A percentile compares a stretch with the other conserved stretches of the same genome.
These are phyloP conservation scores for Bipolaris sorokiniana DNA, from an alignment of 2,329 filamentous ascomycete genomes.

Conservation along the genomic window DNA sequence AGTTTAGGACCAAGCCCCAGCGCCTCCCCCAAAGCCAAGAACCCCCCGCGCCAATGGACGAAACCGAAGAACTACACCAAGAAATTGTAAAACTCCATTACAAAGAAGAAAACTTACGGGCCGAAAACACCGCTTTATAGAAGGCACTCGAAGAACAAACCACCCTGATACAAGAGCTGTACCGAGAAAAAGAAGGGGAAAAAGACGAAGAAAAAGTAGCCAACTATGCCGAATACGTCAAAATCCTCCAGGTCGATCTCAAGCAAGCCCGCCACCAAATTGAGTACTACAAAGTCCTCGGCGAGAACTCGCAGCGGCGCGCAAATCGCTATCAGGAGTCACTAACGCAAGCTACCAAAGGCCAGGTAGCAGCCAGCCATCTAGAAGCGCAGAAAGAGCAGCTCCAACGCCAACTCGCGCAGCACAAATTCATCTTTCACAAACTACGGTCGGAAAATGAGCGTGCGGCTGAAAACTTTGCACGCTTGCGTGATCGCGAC, in stretches of 20 bases:
- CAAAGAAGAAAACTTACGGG: conserved; percentile 8
- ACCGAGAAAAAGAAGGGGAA: conserved; percentile 8
- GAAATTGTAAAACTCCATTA: conserved; percentile 13
- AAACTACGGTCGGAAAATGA: conserved; percentile 22
- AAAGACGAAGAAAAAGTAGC: conserved; percentile 21
- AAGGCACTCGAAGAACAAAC: conserved; percentile 10
- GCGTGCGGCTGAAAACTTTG: conserved; percentile 9
- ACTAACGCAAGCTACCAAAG: conserved; percentile 8
- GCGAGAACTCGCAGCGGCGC: conserved; percentile 13
- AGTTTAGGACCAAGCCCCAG: no score
- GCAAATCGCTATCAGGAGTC: conserved; percentile 22
- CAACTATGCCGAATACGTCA: conserved; percentile 22
- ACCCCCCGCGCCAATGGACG: not conserved
- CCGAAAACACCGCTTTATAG: conserved; percentile 11
- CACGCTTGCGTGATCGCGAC: conserved; percentile 9
- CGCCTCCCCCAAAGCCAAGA: no score
- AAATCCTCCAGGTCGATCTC: conserved; percentile 25
- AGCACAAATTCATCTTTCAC: conserved; percentile 12
- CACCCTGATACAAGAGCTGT: no score
- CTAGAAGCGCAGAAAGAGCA: conserved; percentile 13
- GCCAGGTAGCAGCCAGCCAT: conserved; percentile 5
- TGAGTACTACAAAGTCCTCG: conserved; percentile 17
- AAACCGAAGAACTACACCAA: conserved; percentile 19
- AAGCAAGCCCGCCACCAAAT: conserved; percentile 20
- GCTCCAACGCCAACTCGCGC: conserved; percentile 15